These are phyloP conservation scores for Russula sp. DNA, from an alignment of 768 basidiomycete species.

Conservation along the genomic window DNA sequence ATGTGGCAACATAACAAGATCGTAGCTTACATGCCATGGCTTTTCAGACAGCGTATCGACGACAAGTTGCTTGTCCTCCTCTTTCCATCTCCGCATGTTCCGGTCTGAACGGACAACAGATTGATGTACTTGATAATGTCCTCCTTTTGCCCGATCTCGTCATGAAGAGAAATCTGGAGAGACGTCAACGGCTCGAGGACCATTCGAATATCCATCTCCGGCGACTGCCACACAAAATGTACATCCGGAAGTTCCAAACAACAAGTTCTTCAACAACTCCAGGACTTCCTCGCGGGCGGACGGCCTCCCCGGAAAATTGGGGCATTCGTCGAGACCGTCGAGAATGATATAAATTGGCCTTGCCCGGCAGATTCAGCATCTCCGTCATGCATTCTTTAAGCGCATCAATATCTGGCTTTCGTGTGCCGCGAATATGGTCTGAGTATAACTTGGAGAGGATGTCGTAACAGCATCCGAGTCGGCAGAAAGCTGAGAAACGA, in stretches of 20 bases:
- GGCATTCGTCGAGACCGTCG: constrained; percentile 10
- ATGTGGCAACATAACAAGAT: not conserved
- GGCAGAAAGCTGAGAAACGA: constrained; percentile 6
- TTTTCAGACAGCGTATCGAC: constrained; percentile 3
- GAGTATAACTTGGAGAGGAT: not conserved
- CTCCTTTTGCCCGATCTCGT: not conserved
- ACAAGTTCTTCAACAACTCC: not conserved
- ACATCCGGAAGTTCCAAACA: not conserved
- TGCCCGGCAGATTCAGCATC: not conserved
- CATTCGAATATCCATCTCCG: not conserved
- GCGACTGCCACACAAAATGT: constrained; percentile 3
- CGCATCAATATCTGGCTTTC: not conserved
- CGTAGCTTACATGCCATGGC: constrained; percentile 14
- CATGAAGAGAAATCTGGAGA: not conserved
- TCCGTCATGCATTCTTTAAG: not conserved
- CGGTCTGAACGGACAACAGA: constrained; percentile 1
- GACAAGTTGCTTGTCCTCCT: not conserved
- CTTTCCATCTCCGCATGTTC: constrained; percentile 14
- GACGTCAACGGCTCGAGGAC: not conserved
- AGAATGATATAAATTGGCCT: not conserved
- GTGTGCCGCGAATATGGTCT: not conserved
- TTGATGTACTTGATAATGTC: constrained; percentile 3
- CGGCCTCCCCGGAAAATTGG: not conserved
- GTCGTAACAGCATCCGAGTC: not conserved
- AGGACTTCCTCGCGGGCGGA: constrained; percentile 2